Percentiles rank a stretch among this genome's conserved stretches.
These are phyloP conservation scores for Lithospermum erythrorhizon DNA, from an alignment of 257 asterid genomes.

Conservation along the genomic window DNA sequence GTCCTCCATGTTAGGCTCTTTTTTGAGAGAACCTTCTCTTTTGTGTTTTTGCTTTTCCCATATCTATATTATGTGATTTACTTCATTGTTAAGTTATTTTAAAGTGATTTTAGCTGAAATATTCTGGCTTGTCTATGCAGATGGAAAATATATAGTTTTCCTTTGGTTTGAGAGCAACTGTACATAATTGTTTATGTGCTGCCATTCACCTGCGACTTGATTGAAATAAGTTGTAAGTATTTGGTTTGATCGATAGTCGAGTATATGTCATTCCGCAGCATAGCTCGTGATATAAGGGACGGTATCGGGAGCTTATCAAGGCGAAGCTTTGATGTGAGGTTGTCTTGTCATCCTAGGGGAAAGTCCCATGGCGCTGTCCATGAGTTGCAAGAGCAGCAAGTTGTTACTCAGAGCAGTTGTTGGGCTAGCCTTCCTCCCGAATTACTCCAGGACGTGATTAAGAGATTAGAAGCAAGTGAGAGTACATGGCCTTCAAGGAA, in stretches of 20 bases:
- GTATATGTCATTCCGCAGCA: conserved; percentile 63
- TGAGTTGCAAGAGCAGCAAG: conserved; percentile 54
- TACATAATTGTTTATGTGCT: conserved; percentile 4
- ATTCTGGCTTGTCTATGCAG: conserved; percentile 11
- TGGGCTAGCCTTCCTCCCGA: conserved; percentile 85
- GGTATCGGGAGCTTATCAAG: conserved; percentile 70
- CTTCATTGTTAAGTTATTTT: conserved; percentile 48
- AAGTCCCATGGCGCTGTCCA: conserved; percentile 71
- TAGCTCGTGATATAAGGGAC: conserved; percentile 75
- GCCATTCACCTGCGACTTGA: conserved; percentile 4
- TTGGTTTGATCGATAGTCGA: conserved; percentile 9
- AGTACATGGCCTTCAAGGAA: conserved; percentile 75
- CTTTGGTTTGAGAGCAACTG: neutral
- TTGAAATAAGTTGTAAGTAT: conserved; percentile 6
- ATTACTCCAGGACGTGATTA: conserved; percentile 63
- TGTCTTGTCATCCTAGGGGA: conserved; percentile 37
- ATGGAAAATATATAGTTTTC: conserved; percentile 4
- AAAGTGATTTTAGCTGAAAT: conserved; percentile 13
- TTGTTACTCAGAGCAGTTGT: conserved; percentile 59
- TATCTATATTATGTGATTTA: conserved; percentile 10
- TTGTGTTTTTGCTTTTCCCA: conserved; percentile 64
- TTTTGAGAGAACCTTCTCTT: conserved; percentile 82
- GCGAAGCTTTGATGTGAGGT: conserved; percentile 52
- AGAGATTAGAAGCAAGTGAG: conserved; percentile 73
- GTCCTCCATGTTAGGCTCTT: too few species aligned